Base-by-base conservation (phyloP, 768 basidiomycete genomes). In the Tulasnella sp. region DNA sequence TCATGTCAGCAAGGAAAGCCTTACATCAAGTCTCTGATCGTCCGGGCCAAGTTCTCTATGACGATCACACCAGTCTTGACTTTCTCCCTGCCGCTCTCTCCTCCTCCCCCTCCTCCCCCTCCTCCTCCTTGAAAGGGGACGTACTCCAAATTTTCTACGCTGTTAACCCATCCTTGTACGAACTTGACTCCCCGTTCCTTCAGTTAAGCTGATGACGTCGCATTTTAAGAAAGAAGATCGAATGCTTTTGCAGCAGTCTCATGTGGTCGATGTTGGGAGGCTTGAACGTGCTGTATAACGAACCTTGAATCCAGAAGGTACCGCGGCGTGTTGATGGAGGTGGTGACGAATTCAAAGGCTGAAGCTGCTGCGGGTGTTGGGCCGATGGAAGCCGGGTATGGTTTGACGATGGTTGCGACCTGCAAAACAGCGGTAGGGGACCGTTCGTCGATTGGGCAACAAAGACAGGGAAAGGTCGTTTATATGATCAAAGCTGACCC, bases 1-100 rank as follows among this genome's bases (percentile, higher is more conserved):
- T 18, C 37, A 26, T 51, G 1, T 44, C n/a, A n/a, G 26, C 11
- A 73, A 37, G 72, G 72, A 35, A 37, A 18, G 44, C 13, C 44
- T 11, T 44, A 9, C 10, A 44, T 44, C 44, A 13, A 18, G 16
- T 2, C 1, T 1, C 1, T 13, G 72, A 35, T 35, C 5, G 70
- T n/a, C 67, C 73, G 69, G 67, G 86, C 89, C 90, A 9, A 91
- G 85, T 15, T 87, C 87, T 0, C 89, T 74, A 91, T 91, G 77
- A 91, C 83, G 18, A 91, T 84, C n/a, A 88, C 80, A 35, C 61
- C 74, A 2, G 35, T 35, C 35, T 35, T 35, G 35, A 35, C 35
- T 35, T 35, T 5, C 2, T 5, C 2, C 2, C 35, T 5, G 5
- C 35, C 35, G 2, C 5, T 35, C 35, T 35, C 5, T 35, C 35